Evolutionary conservation across 2,329 filamentous ascomycete genomes (phyloP).

Genomic region (Ophiostoma quercus): DNA sequence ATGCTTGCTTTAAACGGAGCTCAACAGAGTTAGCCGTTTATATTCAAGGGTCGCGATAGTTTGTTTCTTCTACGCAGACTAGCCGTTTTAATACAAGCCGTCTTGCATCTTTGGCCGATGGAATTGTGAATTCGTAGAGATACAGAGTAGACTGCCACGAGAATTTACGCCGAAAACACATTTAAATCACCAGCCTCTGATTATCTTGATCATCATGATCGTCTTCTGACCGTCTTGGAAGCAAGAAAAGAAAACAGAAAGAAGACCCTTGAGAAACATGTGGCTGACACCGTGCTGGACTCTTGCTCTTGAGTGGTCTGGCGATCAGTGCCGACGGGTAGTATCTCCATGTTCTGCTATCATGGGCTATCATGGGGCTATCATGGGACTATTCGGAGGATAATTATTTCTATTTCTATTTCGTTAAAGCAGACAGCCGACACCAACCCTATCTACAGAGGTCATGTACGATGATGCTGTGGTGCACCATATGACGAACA

Average conservation of each 20-base stretch:
- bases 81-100: background rate
- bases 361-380: background rate
- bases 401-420: background rate
- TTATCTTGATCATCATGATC: no score
- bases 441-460: no score
- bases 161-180: no score
- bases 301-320: slow-evolving; percentile 5
- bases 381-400: no score
- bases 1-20: background rate
- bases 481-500: background rate
- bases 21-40: background rate
- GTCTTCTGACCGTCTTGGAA: background rate
- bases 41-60: background rate
- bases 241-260: background rate
- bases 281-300: background rate
- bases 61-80: no score
- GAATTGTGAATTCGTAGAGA: no score
- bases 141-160: no score
- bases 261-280: background rate
- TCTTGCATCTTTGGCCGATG: background rate
- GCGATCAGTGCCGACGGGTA: background rate
- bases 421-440: no score
- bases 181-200: no score
- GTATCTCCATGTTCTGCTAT: no score
- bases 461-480: background rate